These are phyloP conservation scores for Coemansia sp. DNA, from an alignment of 371 early-diverging fungal genomes.

Conservation along the genomic window DNA sequence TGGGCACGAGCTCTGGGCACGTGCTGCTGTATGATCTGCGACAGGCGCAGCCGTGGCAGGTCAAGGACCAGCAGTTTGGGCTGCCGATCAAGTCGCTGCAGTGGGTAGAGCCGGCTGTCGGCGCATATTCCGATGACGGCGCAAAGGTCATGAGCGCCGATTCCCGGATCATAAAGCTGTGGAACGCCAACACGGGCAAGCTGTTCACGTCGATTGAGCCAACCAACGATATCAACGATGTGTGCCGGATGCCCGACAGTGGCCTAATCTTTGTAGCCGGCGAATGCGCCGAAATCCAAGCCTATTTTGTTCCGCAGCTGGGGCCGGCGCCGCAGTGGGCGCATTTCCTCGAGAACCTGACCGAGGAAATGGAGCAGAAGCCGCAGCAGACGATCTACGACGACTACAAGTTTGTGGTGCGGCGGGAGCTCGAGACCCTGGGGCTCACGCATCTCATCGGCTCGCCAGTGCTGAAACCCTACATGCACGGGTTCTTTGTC, in stretches of 20 bases:
- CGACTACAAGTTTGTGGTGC: constrained; percentile 96
- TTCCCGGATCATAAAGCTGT: constrained; percentile 88
- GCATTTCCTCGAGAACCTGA: constrained; percentile 95
- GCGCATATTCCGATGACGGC: constrained; percentile 51
- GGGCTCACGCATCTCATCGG: constrained; percentile 93
- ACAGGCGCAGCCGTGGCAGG: constrained; percentile 72
- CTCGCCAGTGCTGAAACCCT: constrained; percentile 90
- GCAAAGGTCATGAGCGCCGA: constrained; percentile 87
- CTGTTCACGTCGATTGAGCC: constrained; percentile 92
- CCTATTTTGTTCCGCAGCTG: constrained; percentile 88
- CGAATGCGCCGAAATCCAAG: constrained; percentile 92
- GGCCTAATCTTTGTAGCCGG: constrained; percentile 95
- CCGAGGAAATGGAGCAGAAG: constrained; percentile 97
- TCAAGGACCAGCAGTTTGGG: constrained; percentile 97
- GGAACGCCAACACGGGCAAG: constrained; percentile 80
- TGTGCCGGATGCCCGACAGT: constrained; percentile 76
- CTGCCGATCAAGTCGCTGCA: constrained; percentile 87
- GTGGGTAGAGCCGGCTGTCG: constrained; percentile 74
- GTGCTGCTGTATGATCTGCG: constrained; percentile 95
- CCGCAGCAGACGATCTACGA: constrained; percentile 86
- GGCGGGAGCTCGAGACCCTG: constrained; percentile 83
- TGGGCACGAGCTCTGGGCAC: constrained; percentile 91
- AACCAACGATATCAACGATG: constrained; percentile 90
- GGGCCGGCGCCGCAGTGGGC: constrained; percentile 98
- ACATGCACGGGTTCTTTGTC: constrained; percentile 99